A percentile compares a stretch with the other conserved stretches of the same genome.
Evolutionary conservation across 2,329 filamentous ascomycete species (phyloP).

Genomic region (Monosporascus cannonballus): DNA sequence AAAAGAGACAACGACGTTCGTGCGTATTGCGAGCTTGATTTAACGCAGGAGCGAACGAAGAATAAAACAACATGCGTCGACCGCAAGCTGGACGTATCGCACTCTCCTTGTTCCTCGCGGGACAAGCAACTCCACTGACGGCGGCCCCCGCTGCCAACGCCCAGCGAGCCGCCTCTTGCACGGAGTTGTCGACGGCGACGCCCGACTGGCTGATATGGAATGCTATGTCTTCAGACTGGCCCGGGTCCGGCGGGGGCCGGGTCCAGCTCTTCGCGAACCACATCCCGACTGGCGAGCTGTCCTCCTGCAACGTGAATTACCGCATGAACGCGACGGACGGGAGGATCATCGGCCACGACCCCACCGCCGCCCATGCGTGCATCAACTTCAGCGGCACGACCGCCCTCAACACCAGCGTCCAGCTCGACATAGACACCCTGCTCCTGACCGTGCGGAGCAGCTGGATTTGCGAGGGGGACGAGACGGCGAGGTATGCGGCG

Average conservation of each 20-base stretch:
- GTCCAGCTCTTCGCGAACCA: conserved; percentile 12
- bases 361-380: conserved; percentile 3
- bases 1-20: neutral
- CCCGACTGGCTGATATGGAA: conserved; percentile 11
- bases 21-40: neutral
- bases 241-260: conserved; percentile 8
- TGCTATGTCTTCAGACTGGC: conserved; percentile 13
- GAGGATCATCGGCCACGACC: conserved; percentile 10
- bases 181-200: conserved; percentile 5
- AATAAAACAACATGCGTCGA: conserved; percentile 2
- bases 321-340: conserved; percentile 5
- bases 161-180: conserved; percentile 2
- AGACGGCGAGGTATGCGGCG: conserved; percentile 4
- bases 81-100: neutral
- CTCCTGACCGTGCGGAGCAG: conserved; percentile 5
- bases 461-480: conserved; percentile 10
- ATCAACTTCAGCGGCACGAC: conserved; percentile 8
- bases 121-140: neutral
- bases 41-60: neutral
- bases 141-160: neutral
- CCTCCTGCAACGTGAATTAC: conserved; percentile 11
- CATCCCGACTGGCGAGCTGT: conserved; percentile 4
- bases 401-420: conserved; percentile 8
- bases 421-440: conserved; percentile 11
- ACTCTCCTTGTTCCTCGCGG: conserved; percentile 7